Evolutionary conservation across 129 eudicot genomes (phyloP).

Genomic region (Sambucus nigra): DNA sequence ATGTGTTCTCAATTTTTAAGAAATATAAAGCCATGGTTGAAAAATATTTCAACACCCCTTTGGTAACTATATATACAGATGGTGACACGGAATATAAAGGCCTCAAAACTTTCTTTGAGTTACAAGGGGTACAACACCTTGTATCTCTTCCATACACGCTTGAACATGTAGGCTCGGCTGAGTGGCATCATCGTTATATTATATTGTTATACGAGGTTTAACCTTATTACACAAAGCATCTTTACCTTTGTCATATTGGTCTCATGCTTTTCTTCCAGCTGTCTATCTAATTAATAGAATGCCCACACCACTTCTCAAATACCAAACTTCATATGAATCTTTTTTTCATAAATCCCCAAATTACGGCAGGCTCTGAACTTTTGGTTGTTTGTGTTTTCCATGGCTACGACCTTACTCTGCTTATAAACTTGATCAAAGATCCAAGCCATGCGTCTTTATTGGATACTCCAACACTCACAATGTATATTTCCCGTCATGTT

Average conservation of each 20-base stretch:
- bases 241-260: constrained; percentile 16
- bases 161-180: constrained; percentile 16
- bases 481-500: constrained; percentile 26
- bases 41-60: too few species aligned
- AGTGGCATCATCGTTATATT: constrained; percentile 19
- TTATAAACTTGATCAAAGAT: constrained; percentile 12
- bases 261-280: constrained; percentile 9
- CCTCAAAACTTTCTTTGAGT: too few species aligned
- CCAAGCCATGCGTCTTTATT: constrained; percentile 9
- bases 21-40: too few species aligned
- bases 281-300: constrained; percentile 9
- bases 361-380: constrained; percentile 6
- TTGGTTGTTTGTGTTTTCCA: constrained; percentile 24
- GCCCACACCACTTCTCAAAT: not conserved
- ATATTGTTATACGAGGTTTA: too few species aligned
- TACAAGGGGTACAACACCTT: too few species aligned
- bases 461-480: constrained; percentile 21
- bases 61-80: too few species aligned
- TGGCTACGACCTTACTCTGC: constrained; percentile 8
- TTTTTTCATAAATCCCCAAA: constrained; percentile 10
- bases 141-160: constrained; percentile 8
- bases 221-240: constrained; percentile 14
- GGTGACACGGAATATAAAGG: too few species aligned
- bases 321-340: not conserved
- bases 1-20: too few species aligned